These are phyloP conservation scores for Diplogelasinospora grovesii DNA, from an alignment of 495 filamentous ascomycete species.

Conservation along the genomic window DNA sequence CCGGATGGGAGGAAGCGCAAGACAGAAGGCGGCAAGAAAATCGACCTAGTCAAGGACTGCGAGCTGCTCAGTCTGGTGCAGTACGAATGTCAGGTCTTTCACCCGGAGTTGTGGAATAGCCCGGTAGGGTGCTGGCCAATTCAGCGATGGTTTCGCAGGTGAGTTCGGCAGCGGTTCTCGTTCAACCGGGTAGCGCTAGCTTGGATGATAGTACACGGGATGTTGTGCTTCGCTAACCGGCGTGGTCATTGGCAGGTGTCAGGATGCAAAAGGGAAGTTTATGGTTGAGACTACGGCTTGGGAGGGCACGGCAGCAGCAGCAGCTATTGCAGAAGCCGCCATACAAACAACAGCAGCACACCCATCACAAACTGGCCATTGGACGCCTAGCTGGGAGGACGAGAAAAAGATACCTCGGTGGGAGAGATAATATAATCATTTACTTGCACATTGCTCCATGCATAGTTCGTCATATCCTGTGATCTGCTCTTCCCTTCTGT, in stretches of 20 bases:
- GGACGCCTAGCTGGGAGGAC: background rate
- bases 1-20: constrained; percentile 45
- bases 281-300: constrained; percentile 79
- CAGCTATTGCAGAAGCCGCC: too few relatives aligned
- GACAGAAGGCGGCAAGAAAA: constrained; percentile 29
- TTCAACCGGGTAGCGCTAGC: constrained; percentile 1
- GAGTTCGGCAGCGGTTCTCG: constrained; percentile 25
- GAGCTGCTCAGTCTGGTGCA: constrained; percentile 72
- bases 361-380: background rate
- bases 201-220: too few relatives aligned
- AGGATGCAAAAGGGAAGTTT: constrained; percentile 52
- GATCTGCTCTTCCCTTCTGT: too few relatives aligned
- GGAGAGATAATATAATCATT: too few relatives aligned
- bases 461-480: too few relatives aligned
- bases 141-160: constrained; percentile 75
- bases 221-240: constrained; percentile 13
- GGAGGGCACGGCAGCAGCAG: constrained; percentile 41
- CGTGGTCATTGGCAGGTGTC: constrained; percentile 51
- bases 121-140: constrained; percentile 65
- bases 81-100: constrained; percentile 66
- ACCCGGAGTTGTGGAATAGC: constrained; percentile 44
- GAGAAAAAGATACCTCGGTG: background rate
- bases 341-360: too few relatives aligned
- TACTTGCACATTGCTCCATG: too few relatives aligned
- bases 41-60: constrained; percentile 59